Conservation (phyloP, 345 rosid genomes). For the Clarkia xantiana region DNA sequence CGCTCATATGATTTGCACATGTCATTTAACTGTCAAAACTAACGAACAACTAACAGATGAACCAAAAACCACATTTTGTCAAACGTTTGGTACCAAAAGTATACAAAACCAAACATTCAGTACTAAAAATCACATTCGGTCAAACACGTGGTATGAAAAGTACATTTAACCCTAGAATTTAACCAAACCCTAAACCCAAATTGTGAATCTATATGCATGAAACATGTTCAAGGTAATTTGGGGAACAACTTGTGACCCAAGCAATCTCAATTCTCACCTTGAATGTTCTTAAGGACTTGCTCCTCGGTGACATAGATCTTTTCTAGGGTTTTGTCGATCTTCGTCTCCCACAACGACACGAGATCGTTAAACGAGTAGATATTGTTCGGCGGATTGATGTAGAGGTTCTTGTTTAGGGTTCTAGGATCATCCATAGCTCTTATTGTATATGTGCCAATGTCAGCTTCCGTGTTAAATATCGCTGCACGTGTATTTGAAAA, state of each 20-base stretch:
- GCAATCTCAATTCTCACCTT: not conserved
- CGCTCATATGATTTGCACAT: no score
- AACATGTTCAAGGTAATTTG: no score
- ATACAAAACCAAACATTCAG: no score
- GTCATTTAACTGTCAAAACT: no score
- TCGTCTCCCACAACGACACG: conserved; percentile 10
- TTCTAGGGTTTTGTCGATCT: conserved; percentile 8
- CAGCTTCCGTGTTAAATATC: conserved; percentile 6
- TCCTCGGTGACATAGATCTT: conserved; percentile 3
- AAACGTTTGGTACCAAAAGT: no score
- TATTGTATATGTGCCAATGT: conserved; percentile 10
- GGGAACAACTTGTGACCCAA: no score
- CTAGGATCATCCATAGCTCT: conserved; percentile 9
- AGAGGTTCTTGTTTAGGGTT: conserved; percentile 9
- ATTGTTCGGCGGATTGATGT: conserved; percentile 8
- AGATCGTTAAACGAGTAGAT: conserved; percentile 8
- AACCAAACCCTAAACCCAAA: not conserved
- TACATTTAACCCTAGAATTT: no score
- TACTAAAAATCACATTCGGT: no score
- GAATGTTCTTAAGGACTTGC: conserved; percentile 3
- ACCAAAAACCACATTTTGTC: no score
- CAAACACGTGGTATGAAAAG: no score
- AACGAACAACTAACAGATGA: no score
- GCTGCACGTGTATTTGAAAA: conserved; percentile 2
- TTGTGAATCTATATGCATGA: no score